phyloP scores from a whole-genome alignment of 2,329 filamentous ascomycete species.

The Cladosporium sp. region DNA sequence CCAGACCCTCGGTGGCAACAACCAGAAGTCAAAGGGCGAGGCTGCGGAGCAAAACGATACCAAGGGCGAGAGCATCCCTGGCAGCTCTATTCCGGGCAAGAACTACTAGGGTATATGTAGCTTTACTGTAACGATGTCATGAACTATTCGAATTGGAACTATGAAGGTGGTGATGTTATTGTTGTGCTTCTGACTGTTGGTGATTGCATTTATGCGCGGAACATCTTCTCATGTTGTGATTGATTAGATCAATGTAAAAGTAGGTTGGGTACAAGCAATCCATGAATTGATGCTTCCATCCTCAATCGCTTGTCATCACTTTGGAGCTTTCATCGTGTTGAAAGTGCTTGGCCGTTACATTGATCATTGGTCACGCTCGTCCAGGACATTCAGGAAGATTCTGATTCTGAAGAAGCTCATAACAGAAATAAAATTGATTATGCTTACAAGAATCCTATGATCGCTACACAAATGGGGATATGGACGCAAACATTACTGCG shows the following conservation, averaged over 20 bases:
- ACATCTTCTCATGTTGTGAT: not conserved
- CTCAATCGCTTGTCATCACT: not conserved
- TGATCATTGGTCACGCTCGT: not conserved
- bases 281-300: not conserved
- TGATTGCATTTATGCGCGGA: not conserved
- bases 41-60: not conserved
- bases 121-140: not conserved
- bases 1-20: conserved; percentile 10
- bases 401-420: not conserved
- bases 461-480: conserved; percentile 5
- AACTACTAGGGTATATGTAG: not conserved
- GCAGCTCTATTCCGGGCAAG: conserved; percentile 5
- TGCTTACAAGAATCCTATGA: conserved; percentile 7
- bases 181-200: not conserved
- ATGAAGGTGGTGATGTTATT: not conserved
- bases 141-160: not conserved
- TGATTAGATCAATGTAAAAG: not conserved
- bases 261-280: not conserved
- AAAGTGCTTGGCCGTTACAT: not conserved
- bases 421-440: not conserved
- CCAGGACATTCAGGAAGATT: not conserved
- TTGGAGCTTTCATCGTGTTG: not conserved
- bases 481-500: not conserved
- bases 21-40: conserved; percentile 11
- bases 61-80: conserved; percentile 10